Conservation (phyloP, 2,329 filamentous ascomycete species). For the Pezicula neosporulosa region DNA sequence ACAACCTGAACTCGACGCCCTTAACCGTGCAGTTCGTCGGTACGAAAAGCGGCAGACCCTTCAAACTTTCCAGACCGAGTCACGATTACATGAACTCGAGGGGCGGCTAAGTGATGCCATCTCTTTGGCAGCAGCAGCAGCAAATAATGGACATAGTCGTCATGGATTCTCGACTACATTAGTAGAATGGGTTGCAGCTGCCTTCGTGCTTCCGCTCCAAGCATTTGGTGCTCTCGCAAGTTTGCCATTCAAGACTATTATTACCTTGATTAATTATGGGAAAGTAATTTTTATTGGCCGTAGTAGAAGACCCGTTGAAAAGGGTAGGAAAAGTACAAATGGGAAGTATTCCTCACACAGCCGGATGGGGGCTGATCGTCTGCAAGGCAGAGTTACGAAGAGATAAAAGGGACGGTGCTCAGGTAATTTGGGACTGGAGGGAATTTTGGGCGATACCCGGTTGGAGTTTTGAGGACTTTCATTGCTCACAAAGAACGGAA, state of each 20-base stretch:
- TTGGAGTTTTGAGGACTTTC: too few relatives aligned
- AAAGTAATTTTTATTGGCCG: slow-evolving; percentile 12
- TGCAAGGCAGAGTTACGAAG: slow-evolving; percentile 12
- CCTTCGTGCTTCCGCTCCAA: slow-evolving; percentile 24
- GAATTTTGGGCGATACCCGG: background rate
- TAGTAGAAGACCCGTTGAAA: slow-evolving; percentile 3
- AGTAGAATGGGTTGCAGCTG: slow-evolving; percentile 24
- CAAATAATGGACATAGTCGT: slow-evolving; percentile 32
- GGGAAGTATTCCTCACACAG: slow-evolving; percentile 13
- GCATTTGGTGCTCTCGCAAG: slow-evolving; percentile 15
- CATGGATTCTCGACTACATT: slow-evolving; percentile 17
- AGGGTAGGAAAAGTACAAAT: slow-evolving; percentile 13
- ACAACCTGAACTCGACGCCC: slow-evolving; percentile 79
- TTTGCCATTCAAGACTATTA: slow-evolving; percentile 22
- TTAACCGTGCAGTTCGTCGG: slow-evolving; percentile 82
- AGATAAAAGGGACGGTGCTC: slow-evolving; percentile 8
- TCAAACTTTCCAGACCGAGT: slow-evolving; percentile 72
- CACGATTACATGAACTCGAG: slow-evolving; percentile 69
- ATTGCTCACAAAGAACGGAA: too few relatives aligned
- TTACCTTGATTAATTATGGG: slow-evolving; percentile 14
- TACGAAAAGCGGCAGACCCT: slow-evolving; percentile 87
- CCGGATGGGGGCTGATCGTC: slow-evolving; percentile 8
- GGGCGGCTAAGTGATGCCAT: slow-evolving; percentile 72
- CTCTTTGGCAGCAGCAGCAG: slow-evolving; percentile 74
- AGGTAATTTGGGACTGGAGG: background rate